Evolutionary conservation across 2,329 filamentous ascomycete species (phyloP), one percentile per base, ranked within the genome.

Genomic region (Nannizzia gypsea): DNA sequence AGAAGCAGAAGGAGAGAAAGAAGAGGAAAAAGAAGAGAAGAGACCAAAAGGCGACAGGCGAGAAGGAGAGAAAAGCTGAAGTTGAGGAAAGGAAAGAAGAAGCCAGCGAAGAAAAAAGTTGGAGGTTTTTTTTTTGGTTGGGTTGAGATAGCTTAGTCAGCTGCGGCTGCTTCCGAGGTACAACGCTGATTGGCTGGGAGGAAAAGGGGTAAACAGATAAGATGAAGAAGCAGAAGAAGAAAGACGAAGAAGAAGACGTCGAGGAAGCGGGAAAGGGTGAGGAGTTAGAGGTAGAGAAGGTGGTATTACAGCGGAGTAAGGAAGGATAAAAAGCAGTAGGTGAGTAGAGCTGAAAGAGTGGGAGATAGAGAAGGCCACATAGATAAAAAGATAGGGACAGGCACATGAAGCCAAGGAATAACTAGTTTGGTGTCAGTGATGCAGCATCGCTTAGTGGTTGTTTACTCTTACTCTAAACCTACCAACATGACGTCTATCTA

Each of bases 51-150:
- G 26, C 22, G 6, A 11, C 31, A 17, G 31, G 31, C 6, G 56
- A 61, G 42, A 59, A 26, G 56, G 31, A 44, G 28, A 56, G 56
- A 26, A 13, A 20, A 56, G 58, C 13, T 40, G 48, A 20, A 46
- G 38, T 31, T n/a, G n/a, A n/a, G n/a, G n/a, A 11, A 50, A 36
- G 48, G 38, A 44, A 57, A 24, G 55, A 57, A 57, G 55, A 40
- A 31, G 22, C 22, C 38, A 46, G 42, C 17, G n/a, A n/a, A n/a
- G 15, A 4, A 20, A 58, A 58, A 54, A 58, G 56, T 58, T 36
- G 57, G 28, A 26, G 24, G 8, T 20, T 31, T 31, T 59, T 56
- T 46, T 42, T 56, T 42, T 54, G 20, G 9, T 50, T 48, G 44
- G 22, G 44, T 24, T 22, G 20, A 20, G 9, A 26, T 24, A 26